A percentile compares a stretch with the other conserved stretches of the same genome.
These are phyloP conservation scores for Hymenoscyphus infarciens DNA, from an alignment of 2,329 filamentous ascomycete genomes.

Conservation along the genomic window DNA sequence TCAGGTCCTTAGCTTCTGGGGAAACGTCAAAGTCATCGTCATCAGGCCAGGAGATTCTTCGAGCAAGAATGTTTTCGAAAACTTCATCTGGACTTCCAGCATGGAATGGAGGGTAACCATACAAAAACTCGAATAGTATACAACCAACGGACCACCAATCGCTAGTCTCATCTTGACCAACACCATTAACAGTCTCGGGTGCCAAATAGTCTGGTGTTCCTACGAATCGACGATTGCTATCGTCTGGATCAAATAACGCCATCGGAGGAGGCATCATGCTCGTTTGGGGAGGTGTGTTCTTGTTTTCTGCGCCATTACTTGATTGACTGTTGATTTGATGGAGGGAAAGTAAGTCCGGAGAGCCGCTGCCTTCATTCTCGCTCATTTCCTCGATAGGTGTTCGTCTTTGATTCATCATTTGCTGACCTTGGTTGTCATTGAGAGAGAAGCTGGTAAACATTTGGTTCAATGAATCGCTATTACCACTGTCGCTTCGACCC, in stretches of 20 bases:
- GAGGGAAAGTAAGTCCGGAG: conserved; percentile 72
- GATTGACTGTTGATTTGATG: conserved; percentile 45
- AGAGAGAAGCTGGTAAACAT: conserved; percentile 81
- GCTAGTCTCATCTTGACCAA: conserved; percentile 94
- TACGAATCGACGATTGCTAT: conserved; percentile 88
- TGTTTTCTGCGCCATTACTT: conserved; percentile 40
- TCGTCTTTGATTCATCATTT: conserved; percentile 41
- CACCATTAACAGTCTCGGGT: conserved; percentile 92
- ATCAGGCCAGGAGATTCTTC: conserved; percentile 89
- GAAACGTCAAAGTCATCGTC: conserved; percentile 77
- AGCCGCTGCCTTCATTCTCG: conserved; percentile 67
- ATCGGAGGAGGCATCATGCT: conserved; percentile 82
- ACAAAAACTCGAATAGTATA: conserved; percentile 94
- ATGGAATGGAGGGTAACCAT: conserved; percentile 90
- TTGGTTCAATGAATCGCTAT: conserved; percentile 77
- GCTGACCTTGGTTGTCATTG: conserved; percentile 51
- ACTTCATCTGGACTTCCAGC: conserved; percentile 86
- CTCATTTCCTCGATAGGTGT: conserved; percentile 72
- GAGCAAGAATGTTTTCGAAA: conserved; percentile 91
- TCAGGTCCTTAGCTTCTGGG: conserved; percentile 85
- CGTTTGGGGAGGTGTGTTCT: conserved; percentile 58
- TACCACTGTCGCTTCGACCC: conserved; percentile 85
- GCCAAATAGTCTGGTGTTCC: conserved; percentile 96
- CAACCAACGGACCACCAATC: conserved; percentile 99
- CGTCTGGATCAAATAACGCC: conserved; percentile 93